Base-by-base conservation (phyloP, 306 rosid species). In the Begonia fuchsioides region DNA sequence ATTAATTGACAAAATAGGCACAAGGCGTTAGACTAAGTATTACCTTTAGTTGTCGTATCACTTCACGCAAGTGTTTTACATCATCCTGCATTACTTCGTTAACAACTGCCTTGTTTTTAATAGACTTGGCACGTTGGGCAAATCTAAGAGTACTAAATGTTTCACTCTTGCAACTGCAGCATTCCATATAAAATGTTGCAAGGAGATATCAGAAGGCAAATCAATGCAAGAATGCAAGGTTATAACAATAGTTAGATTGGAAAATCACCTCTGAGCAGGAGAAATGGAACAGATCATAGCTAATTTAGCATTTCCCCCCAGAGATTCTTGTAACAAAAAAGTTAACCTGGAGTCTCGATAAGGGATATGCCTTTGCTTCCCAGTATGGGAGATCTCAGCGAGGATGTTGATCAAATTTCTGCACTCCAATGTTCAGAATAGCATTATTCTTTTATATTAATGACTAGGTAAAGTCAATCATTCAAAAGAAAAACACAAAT, bases 221-320 rank as follows among this genome's bases (percentile, higher is more conserved):
- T 5, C 3, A 26, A 26, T 26, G 35, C 8, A 8, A 26, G 35
- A 26, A 26, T 4, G 8, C 7, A 26, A 26, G 7, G 35, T 26
- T 26, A 26, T 26, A 26, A 26, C 3, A 8, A 5, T 5, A 26
- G 35, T 26, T 26, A 8, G 35, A 1, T 6, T 26, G 35, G 35
- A 26, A 39, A 59, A 18, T 64, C 60, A 92, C 99, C 96, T 77
- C 54, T 82, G 94, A 16, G 94, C 72, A 14, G 96, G 99, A 47
- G 99, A 92, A 65, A 92, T 72, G 68, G 99, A 96, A 76, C 99
- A 92, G 60, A 92, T 82, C 99, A 92, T 86, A n/a, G 99, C 99
- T 62, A 92, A 69, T 61, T 86, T 92, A 43, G 96, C 94, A 82
- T 92, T 92, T 51, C 96, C 99, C 50, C 99, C 99, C 6, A 92